These are phyloP conservation scores for Zea mays DNA, from an alignment of 176 grass and related monocot genomes.

Conservation along the genomic window Zm-B73-REFERENCE-NAM-5.0 NC_050100.1:216903501-216904000, in stretches of 20 bases:
- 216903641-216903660: not conserved
- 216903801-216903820: conserved; percentile 5
- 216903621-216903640: not conserved
- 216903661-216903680: too few species aligned
- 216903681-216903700: not conserved
- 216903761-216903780: conserved; percentile 49
- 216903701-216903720: not conserved
- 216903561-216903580: not conserved
- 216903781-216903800: conserved; percentile 32
- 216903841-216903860: not conserved
- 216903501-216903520: conserved; percentile 29
- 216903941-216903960: too few species aligned
- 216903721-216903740: conserved; percentile 31
- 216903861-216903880: not conserved
- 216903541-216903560: not conserved
- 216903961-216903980: too few species aligned
- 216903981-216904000: too few species aligned
- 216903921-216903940: not conserved
- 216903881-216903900: not conserved
- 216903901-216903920: conserved; percentile 10
- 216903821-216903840: too few species aligned
- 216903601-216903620: conserved; percentile 36
- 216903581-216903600: not conserved
- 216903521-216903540: conserved; percentile 37
- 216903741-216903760: conserved; percentile 56